Evolutionary conservation across 2,329 filamentous ascomycete species (phyloP).

Genomic region (Aspergillus sclerotialis): DNA sequence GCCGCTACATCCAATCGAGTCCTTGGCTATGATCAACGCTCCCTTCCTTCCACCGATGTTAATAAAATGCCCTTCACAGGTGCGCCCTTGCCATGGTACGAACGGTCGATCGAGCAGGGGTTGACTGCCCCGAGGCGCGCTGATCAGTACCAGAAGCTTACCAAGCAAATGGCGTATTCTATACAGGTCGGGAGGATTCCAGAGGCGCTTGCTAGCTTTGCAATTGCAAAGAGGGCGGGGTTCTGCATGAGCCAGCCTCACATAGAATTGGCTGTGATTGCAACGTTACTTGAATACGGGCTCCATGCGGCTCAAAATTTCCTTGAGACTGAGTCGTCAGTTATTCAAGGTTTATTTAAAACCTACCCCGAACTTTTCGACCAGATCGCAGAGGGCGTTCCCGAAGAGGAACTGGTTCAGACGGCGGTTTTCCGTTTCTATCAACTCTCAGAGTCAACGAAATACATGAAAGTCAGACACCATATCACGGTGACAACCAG

Average conservation of each 20-base stretch:
- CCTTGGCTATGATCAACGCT: constrained; percentile 27
- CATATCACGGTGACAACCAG: constrained; percentile 23
- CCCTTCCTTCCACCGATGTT: constrained; percentile 18
- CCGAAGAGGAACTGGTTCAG: constrained; percentile 23
- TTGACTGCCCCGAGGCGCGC: constrained; percentile 21
- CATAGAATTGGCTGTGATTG: constrained; percentile 30
- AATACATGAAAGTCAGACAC: constrained; percentile 28
- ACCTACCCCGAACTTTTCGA: constrained; percentile 31
- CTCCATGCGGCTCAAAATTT: constrained; percentile 23
- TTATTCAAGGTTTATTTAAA: constrained; percentile 15
- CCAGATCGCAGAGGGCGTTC: constrained; percentile 20
- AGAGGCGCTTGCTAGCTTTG: constrained; percentile 24
- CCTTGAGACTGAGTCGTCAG: constrained; percentile 23
- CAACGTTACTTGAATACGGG: constrained; percentile 26
- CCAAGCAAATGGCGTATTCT: constrained; percentile 30
- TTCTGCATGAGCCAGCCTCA: constrained; percentile 27
- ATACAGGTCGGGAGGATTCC: constrained; percentile 30
- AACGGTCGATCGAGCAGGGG: constrained; percentile 22
- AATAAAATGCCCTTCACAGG: constrained; percentile 18
- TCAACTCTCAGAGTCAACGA: constrained; percentile 25
- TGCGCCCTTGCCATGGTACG: constrained; percentile 19
- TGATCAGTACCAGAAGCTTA: constrained; percentile 26
- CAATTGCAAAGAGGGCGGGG: constrained; percentile 20
- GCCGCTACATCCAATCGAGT: constrained; percentile 27
- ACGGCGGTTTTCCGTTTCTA: constrained; percentile 34